Percentiles rank a stretch among this genome's conserved stretches.
phyloP scores from a whole-genome alignment of 176 grass and related monocot species.

The Zoysia pacifica region DNA sequence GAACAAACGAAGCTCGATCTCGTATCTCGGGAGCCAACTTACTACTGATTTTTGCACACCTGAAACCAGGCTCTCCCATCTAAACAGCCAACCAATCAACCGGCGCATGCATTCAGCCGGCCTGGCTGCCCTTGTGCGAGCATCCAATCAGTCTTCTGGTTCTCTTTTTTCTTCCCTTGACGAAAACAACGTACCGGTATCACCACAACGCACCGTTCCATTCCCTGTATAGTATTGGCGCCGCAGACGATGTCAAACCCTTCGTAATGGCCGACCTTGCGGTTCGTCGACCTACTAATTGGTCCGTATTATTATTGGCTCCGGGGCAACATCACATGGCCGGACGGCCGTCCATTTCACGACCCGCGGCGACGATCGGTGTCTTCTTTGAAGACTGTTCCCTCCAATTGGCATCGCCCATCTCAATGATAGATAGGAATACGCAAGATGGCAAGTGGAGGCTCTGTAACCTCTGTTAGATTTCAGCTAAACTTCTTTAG shows the following conservation, averaged over 20 bases:
- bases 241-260: not conserved
- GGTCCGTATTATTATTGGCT: not conserved
- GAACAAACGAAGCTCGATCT: no score
- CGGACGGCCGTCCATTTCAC: not conserved
- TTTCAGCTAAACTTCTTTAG: not conserved
- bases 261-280: not conserved
- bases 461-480: not conserved
- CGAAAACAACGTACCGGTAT: not conserved
- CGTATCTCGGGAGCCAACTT: no score
- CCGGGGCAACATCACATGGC: not conserved
- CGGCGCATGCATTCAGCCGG: no score
- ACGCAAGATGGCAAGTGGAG: not conserved
- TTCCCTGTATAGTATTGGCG: not conserved
- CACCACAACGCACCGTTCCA: not conserved
- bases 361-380: not conserved
- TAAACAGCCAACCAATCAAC: no score
- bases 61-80: no score
- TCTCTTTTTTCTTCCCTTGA: not conserved
- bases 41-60: no score
- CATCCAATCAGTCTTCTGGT: no score
- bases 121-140: no score
- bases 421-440: not conserved
- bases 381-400: not conserved
- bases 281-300: not conserved
- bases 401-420: not conserved